Percentiles rank a stretch among this genome's conserved stretches.
Conservation (phyloP, 225 moss, liverwort and hornwort genomes). For the Anthoceros angustus region DNA sequence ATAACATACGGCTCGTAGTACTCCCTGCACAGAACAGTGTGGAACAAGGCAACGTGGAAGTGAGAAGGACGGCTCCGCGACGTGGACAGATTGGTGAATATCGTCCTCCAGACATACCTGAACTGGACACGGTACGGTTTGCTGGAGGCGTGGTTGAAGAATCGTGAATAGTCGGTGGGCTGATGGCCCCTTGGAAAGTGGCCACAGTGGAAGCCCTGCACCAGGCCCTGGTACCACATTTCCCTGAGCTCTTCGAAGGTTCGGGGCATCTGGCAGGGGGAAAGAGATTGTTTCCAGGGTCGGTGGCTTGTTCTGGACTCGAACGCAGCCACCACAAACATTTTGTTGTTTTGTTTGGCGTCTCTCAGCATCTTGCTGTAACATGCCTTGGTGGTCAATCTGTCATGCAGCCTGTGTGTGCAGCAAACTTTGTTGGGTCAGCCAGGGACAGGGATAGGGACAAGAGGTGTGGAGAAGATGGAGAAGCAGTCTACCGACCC, state of each 20-base stretch:
- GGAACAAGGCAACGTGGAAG: not conserved
- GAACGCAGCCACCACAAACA: conserved; percentile 31
- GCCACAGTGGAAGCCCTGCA: conserved; percentile 24
- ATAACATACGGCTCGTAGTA: conserved; percentile 28
- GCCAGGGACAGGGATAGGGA: not conserved
- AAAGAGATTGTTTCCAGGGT: conserved; percentile 1
- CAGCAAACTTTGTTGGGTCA: no score
- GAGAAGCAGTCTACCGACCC: conserved; percentile 11
- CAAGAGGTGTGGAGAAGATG: not conserved
- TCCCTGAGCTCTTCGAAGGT: conserved; percentile 13
- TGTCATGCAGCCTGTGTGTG: conserved; percentile 21
- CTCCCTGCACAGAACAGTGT: conserved; percentile 19
- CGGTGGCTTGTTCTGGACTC: conserved; percentile 10
- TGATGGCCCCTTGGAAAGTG: conserved; percentile 32
- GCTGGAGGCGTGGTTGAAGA: conserved; percentile 13
- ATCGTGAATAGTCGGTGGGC: conserved; percentile 23
- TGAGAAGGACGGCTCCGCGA: not conserved
- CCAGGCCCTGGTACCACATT: conserved; percentile 22
- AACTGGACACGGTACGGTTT: conserved; percentile 20
- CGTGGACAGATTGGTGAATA: not conserved
- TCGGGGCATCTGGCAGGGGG: conserved; percentile 9
- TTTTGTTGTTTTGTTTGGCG: conserved; percentile 14
- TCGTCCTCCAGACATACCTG: conserved; percentile 9
- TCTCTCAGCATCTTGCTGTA: conserved; percentile 18
- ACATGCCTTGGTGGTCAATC: conserved; percentile 11